These are phyloP conservation scores for Azolla pinnata DNA, from an alignment of 75 land plant genomes.

Conservation along the genomic window DNA sequence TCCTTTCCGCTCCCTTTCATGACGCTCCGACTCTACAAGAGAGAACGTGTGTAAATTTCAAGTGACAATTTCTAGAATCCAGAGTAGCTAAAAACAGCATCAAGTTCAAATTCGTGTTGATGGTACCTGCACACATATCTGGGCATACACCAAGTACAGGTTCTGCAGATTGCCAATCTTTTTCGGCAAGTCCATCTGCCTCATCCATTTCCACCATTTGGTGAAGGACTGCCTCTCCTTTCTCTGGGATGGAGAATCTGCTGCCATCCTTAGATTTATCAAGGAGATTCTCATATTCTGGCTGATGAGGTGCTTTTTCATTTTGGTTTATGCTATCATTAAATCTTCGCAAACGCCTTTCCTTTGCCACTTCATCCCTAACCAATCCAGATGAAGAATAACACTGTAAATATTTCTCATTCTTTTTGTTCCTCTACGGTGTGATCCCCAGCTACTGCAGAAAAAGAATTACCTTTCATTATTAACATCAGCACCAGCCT, in stretches of 20 bases:
- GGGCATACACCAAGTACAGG: constrained; percentile 68
- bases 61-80: background rate
- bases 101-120: background rate
- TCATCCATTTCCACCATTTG: constrained; percentile 13
- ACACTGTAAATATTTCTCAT: too few species aligned
- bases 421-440: too few species aligned
- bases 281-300: constrained; percentile 8
- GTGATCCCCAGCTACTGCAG: too few species aligned
- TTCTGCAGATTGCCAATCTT: constrained; percentile 24
- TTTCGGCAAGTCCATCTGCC: constrained; percentile 23
- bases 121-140: constrained; percentile 94
- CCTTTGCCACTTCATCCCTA: constrained; percentile 68
- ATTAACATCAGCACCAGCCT: too few species aligned
- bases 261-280: constrained; percentile 1
- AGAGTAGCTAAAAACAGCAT: background rate
- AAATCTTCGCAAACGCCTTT: constrained; percentile 72
- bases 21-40: constrained; percentile 66
- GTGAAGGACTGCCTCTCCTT: constrained; percentile 4
- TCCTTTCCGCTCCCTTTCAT: constrained; percentile 90
- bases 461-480: too few species aligned
- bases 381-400: too few species aligned
- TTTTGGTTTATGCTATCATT: constrained; percentile 23
- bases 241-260: constrained; percentile 4
- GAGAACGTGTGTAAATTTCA: background rate
- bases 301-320: constrained; percentile 2